These are phyloP conservation scores for Diplodia mutila DNA, from an alignment of 2,329 filamentous ascomycete genomes.

Conservation along the genomic window DNA sequence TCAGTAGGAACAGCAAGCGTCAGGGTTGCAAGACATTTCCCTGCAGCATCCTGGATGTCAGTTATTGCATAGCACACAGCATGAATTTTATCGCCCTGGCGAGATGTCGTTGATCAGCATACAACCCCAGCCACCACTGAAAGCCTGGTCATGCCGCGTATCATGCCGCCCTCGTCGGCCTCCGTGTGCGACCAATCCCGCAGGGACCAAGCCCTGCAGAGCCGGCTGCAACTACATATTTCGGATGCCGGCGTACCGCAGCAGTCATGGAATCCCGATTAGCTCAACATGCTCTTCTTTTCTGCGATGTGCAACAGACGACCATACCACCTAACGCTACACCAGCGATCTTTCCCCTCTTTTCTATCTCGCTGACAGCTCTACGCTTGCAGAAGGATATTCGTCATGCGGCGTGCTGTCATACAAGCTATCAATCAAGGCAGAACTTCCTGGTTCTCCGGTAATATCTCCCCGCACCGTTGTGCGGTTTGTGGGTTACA, in stretches of 20 bases:
- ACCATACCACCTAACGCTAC: too few species aligned
- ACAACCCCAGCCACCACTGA: background rate
- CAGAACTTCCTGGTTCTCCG: background rate
- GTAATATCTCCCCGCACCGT: background rate
- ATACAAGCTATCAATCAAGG: background rate
- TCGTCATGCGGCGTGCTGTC: background rate
- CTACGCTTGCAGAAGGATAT: background rate
- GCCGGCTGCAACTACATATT: background rate
- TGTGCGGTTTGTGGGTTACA: background rate
- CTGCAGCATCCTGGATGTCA: background rate
- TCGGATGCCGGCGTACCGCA: background rate
- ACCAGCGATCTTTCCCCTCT: background rate
- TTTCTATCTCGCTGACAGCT: background rate
- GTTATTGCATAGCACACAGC: background rate
- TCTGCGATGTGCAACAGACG: background rate
- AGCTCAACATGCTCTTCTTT: background rate
- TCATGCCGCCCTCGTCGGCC: background rate
- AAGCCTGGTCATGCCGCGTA: constrained; percentile 6
- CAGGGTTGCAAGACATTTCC: background rate
- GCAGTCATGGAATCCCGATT: too few species aligned
- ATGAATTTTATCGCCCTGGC: constrained; percentile 5
- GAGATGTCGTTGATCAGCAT: background rate
- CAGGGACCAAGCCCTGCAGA: background rate
- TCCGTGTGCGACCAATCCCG: background rate
- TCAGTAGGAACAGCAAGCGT: background rate